Evolutionary conservation across 2,329 filamentous ascomycete genomes (phyloP).

Genomic region (Nigrospora sphaerica): DNA sequence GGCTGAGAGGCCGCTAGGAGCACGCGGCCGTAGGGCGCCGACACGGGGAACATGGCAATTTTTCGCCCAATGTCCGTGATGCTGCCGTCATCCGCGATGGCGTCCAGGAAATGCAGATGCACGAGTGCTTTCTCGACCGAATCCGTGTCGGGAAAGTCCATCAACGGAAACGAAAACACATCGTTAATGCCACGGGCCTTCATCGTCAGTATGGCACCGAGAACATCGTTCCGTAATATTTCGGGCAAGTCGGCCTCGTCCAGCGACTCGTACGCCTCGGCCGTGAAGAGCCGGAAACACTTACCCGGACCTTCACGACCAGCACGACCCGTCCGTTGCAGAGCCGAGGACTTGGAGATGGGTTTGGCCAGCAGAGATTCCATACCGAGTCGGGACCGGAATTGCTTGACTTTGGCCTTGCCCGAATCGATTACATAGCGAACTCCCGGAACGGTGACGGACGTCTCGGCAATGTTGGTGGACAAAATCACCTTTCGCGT

Average conservation of each 20-base stretch:
- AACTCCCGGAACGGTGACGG: constrained; percentile 90
- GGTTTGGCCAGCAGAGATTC: constrained; percentile 86
- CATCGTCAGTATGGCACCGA: constrained; percentile 83
- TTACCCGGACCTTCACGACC: constrained; percentile 88
- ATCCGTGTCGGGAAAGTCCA: constrained; percentile 73
- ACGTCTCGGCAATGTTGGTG: constrained; percentile 98
- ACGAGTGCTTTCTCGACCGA: constrained; percentile 75
- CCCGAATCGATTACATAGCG: constrained; percentile 88
- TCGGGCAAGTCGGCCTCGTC: constrained; percentile 76
- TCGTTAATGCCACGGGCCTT: constrained; percentile 84
- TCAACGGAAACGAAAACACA: constrained; percentile 73
- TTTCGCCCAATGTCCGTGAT: constrained; percentile 70
- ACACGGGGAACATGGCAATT: constrained; percentile 78
- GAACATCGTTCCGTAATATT: constrained; percentile 82
- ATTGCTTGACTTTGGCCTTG: constrained; percentile 92
- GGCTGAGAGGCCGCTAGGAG: constrained; percentile 70
- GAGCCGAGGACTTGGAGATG: constrained; percentile 87
- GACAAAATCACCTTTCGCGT: constrained; percentile 87
- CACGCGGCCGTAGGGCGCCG: constrained; percentile 73
- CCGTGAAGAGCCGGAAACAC: constrained; percentile 84
- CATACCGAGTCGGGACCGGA: constrained; percentile 73
- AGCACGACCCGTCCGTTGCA: constrained; percentile 85
- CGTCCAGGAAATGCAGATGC: constrained; percentile 72
- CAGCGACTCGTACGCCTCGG: constrained; percentile 63
- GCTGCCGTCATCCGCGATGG: constrained; percentile 61